Evolutionary conservation across 2,329 filamentous ascomycete genomes (phyloP).

Genomic region (Lachnellula hyalina): DNA sequence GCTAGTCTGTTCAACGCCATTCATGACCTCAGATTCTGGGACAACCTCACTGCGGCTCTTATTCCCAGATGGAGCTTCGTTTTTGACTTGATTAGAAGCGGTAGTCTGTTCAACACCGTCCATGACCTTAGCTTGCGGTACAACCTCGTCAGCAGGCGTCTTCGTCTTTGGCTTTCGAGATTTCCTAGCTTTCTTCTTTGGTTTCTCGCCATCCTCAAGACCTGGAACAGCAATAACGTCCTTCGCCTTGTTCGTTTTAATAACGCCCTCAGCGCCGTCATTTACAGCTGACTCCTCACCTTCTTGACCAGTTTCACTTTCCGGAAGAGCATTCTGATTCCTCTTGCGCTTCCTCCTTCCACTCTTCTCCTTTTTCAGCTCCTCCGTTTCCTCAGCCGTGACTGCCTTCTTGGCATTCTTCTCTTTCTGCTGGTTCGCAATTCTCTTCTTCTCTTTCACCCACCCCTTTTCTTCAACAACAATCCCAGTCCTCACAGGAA

Average conservation of each 20-base stretch:
- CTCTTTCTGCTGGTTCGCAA: not conserved
- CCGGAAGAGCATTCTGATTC: constrained; percentile 20
- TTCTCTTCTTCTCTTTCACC: not conserved
- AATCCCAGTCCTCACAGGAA: not conserved
- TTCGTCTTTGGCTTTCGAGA: not conserved
- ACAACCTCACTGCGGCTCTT: not conserved
- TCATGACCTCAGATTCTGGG: not conserved
- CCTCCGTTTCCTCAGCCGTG: not conserved
- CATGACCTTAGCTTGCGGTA: not conserved
- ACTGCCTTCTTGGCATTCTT: not conserved
- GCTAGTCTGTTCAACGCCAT: not conserved
- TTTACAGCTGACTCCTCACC: not conserved
- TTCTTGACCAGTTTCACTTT: not conserved
- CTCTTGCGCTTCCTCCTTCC: constrained; percentile 18
- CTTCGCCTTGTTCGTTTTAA: too few species aligned
- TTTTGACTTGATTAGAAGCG: not conserved
- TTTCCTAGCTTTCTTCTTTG: not conserved
- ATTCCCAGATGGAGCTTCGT: too few species aligned
- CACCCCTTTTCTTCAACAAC: not conserved
- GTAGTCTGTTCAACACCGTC: not conserved
- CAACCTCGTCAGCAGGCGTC: not conserved
- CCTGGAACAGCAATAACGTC: not conserved
- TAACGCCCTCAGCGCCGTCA: too few species aligned
- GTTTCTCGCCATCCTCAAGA: not conserved
- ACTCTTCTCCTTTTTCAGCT: constrained; percentile 5